A percentile compares a stretch with the other conserved stretches of the same genome.
Conservation (phyloP, 1,284 basidiomycete genomes). For the Ceratobasidium sp. region DNA sequence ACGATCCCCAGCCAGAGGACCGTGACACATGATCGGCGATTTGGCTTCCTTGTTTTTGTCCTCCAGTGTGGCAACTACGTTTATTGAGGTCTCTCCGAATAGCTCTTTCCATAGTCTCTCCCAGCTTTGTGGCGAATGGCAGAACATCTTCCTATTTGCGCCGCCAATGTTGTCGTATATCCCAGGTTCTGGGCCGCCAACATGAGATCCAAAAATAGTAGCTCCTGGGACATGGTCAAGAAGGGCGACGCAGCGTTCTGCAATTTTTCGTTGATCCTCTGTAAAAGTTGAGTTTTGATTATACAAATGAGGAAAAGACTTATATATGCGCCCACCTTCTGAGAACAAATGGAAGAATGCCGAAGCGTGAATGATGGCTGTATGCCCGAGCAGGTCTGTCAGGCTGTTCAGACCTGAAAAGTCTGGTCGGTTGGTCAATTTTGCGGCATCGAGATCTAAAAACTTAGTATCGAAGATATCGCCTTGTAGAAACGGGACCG, state of each 20-base stretch:
- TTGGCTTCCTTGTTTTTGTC: background rate
- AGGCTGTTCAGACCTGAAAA: constrained; percentile 60
- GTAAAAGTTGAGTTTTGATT: background rate
- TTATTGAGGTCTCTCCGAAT: background rate
- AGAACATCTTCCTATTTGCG: constrained; percentile 28
- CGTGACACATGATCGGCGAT: background rate
- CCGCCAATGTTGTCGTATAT: constrained; percentile 29
- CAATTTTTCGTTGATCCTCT: constrained; percentile 62
- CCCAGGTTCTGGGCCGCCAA: constrained; percentile 55
- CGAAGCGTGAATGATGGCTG: constrained; percentile 66
- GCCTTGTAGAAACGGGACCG: constrained; percentile 64
- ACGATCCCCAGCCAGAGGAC: background rate
- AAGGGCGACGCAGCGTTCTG: constrained; percentile 60
- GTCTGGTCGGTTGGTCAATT: constrained; percentile 55
- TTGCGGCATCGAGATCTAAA: constrained; percentile 53
- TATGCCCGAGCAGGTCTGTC: constrained; percentile 63
- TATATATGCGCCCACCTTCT: constrained; percentile 51
- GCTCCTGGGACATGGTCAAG: constrained; percentile 58
- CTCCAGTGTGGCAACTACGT: constrained; percentile 24
- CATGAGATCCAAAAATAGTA: constrained; percentile 54
- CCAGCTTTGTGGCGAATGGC: constrained; percentile 37
- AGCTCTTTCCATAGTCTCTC: constrained; percentile 26
- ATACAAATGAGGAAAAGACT: no score
- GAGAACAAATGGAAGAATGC: constrained; percentile 69
- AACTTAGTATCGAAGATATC: constrained; percentile 59